Conservation (phyloP, 1,139 yeast genomes). For the Pneumocystis wakefieldiae region DNA sequence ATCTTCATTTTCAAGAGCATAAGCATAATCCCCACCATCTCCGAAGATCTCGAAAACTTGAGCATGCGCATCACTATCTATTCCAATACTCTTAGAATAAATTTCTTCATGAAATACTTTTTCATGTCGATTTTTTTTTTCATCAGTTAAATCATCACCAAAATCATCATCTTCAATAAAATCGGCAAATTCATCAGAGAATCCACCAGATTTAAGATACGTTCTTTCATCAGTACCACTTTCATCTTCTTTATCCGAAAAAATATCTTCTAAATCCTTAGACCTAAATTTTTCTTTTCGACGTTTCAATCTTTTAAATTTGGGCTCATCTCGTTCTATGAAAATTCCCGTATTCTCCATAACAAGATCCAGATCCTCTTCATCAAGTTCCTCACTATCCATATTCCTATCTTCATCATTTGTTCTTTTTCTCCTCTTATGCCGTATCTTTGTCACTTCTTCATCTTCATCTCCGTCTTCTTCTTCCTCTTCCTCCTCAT, state of each 20-base stretch:
- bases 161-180: conserved; percentile 94
- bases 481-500: conserved; percentile 63
- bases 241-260: conserved; percentile 61
- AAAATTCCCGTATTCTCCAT: conserved; percentile 76
- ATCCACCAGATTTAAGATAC: conserved; percentile 24
- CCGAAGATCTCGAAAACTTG: conserved; percentile 93
- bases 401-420: conserved; percentile 18
- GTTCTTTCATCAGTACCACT: conserved; percentile 30
- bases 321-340: conserved; percentile 27
- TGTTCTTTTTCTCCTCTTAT: conserved; percentile 17
- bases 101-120: conserved; percentile 24
- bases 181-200: conserved; percentile 74
- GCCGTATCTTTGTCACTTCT: conserved; percentile 32
- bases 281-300: conserved; percentile 23
- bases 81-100: conserved; percentile 52
- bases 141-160: conserved; percentile 56
- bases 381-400: conserved; percentile 60
- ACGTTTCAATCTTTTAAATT: conserved; percentile 70
- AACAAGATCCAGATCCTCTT: conserved; percentile 83
- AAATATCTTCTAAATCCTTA: conserved; percentile 55
- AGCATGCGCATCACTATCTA: conserved; percentile 83
- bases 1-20: conserved; percentile 67
- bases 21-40: conserved; percentile 90
- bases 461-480: conserved; percentile 51
- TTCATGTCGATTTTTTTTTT: conserved; percentile 22